phyloP scores from a whole-genome alignment of 192 early-diverging fungal species.

The Linnemannia hyalina region DNA sequence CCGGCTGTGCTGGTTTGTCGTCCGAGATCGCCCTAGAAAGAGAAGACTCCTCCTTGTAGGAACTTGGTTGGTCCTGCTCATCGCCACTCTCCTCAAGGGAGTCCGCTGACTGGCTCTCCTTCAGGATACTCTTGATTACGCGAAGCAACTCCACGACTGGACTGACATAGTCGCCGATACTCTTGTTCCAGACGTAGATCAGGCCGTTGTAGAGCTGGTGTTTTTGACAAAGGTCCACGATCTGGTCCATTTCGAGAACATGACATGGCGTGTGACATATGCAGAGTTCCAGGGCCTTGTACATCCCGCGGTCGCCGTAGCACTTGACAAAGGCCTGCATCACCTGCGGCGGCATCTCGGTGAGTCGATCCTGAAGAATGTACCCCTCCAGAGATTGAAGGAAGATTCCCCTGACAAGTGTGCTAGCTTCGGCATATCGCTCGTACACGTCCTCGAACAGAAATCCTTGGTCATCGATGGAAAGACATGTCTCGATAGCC shows the following conservation, averaged over 20 bases:
- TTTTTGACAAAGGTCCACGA: constrained; percentile 66
- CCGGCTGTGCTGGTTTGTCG: constrained; percentile 17
- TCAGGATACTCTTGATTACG: constrained; percentile 63
- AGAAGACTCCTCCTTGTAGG: neutral
- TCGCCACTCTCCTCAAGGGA: neutral
- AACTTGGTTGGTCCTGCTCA: neutral
- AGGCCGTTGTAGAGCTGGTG: constrained; percentile 68
- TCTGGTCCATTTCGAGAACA: constrained; percentile 69
- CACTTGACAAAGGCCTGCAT: constrained; percentile 71
- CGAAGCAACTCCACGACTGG: constrained; percentile 69
- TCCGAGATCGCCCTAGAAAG: neutral
- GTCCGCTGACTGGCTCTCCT: constrained; percentile 12
- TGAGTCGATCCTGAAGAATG: constrained; percentile 66
- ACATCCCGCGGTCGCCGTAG: constrained; percentile 59
- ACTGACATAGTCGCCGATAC: constrained; percentile 71
- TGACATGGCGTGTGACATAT: constrained; percentile 71
- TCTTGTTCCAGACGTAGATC: constrained; percentile 73
- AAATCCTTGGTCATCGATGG: constrained; percentile 65
- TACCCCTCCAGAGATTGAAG: constrained; percentile 65
- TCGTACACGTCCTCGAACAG: constrained; percentile 70
- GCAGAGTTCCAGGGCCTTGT: constrained; percentile 62
- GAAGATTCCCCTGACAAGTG: constrained; percentile 60
- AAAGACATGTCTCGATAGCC: constrained; percentile 68
- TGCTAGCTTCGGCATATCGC: constrained; percentile 59
- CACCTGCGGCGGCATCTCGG: constrained; percentile 67